Evolutionary conservation across 257 asterid genomes (phyloP), one percentile per base, ranked within the genome.

Genomic region (Striga asiatica): DNA sequence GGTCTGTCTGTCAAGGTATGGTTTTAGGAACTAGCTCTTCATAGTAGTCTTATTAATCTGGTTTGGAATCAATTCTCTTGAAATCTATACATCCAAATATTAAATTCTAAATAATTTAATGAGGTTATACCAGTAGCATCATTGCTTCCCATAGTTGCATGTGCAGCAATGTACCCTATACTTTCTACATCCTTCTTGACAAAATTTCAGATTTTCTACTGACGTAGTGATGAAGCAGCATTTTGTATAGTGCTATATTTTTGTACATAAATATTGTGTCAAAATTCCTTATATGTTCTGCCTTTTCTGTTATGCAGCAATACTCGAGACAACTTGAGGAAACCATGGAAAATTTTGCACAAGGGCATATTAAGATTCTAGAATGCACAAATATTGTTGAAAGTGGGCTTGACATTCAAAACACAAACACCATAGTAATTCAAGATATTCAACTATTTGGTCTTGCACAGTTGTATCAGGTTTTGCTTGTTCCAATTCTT

Each of bases 391-490:
- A 91, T 63, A 86, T 91, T 66, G 98, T 87, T 65, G 98, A 91
- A 74, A 91, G 98, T 69, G 98, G 98, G 73, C 95, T 91, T 61
- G 96, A 91, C 70, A 91, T 91, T 64, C 98, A 91, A 78, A 87
- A 91, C 43, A 95, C 96, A 11, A 91, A 91, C 77, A 81, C 98
- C 48, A 91, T 91, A 67, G 68, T 87, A 66, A 73, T 91, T 77
- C 98, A 91, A 70, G 98, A 91, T 67, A 89, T 87, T 71, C 96
- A 91, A 67, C 95, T 78, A 68, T 91, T 91, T 71, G 98, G 98
- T 62, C 98, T 91, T 62, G 98, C 98, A 21, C 98, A 91, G 58
- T 52, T 91, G 78, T 91, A 91, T 78, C 98, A 91, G 95, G 98
- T 89, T 66, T 69, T 65, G 31, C 64, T 64, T 43, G 34, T 60